These are phyloP conservation scores for Westerdykella sp. DNA, from an alignment of 2,329 filamentous ascomycete species.

Conservation along the genomic window DNA sequence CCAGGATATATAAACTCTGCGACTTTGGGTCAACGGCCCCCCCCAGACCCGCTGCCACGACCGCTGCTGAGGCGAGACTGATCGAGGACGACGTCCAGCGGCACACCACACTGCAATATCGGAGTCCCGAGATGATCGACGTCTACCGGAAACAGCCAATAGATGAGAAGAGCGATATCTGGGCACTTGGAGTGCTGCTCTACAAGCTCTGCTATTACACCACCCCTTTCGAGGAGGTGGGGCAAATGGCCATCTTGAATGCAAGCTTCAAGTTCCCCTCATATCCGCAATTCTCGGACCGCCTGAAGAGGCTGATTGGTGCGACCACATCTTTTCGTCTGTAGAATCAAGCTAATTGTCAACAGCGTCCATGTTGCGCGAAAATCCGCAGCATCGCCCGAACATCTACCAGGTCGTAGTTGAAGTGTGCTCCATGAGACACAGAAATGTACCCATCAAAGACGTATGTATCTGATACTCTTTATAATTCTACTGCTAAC, in stretches of 20 bases:
- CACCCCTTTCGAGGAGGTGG: slow-evolving; percentile 95
- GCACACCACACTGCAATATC: slow-evolving; percentile 94
- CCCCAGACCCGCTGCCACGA: slow-evolving; percentile 76
- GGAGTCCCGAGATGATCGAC: slow-evolving; percentile 98
- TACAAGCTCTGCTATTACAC: slow-evolving; percentile 99
- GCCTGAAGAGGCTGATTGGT: slow-evolving; percentile 87
- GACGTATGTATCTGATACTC: slow-evolving; percentile 54
- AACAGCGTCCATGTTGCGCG: slow-evolving; percentile 79
- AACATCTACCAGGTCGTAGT: slow-evolving; percentile 91
- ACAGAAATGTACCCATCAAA: slow-evolving; percentile 76
- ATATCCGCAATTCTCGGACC: slow-evolving; percentile 84
- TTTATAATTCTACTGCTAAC: slow-evolving; percentile 14
- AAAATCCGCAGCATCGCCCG: slow-evolving; percentile 71
- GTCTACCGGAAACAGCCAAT: slow-evolving; percentile 95
- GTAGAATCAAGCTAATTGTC: slow-evolving; percentile 10
- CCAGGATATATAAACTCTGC: slow-evolving; percentile 85
- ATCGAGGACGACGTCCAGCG: slow-evolving; percentile 97
- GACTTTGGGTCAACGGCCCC: slow-evolving; percentile 92
- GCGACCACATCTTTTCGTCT: slow-evolving; percentile 23
- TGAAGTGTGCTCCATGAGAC: slow-evolving; percentile 84
- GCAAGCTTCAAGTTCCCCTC: slow-evolving; percentile 87
- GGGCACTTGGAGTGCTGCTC: slow-evolving; percentile 87
- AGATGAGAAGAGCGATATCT: slow-evolving; percentile 98
- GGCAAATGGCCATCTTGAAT: slow-evolving; percentile 94
- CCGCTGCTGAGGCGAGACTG: slow-evolving; percentile 78